Conservation (phyloP, 345 rosid species). For the Lagerstroemia speciosa region DNA sequence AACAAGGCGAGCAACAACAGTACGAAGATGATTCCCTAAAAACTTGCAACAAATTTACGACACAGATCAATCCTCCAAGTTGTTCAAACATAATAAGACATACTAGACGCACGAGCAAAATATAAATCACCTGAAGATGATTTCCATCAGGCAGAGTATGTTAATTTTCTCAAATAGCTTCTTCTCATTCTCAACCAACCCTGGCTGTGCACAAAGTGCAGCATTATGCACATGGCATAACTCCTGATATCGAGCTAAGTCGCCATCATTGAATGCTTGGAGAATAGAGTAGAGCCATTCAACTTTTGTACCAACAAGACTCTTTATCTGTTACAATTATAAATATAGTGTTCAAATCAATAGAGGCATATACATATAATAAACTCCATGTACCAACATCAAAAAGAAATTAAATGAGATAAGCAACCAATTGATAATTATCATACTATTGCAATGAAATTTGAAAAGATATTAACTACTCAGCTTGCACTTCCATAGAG, state of each 20-base stretch:
- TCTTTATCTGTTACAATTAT: conserved; percentile 56
- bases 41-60: not conserved
- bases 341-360: not conserved
- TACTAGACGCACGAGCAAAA: not conserved
- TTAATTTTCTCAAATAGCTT: conserved; percentile 91
- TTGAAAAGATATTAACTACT: no score
- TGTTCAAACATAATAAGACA: not conserved
- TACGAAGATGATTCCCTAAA: not conserved
- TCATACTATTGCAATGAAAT: no score
- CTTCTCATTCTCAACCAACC: conserved; percentile 82
- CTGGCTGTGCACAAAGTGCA: conserved; percentile 82
- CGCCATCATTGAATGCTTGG: conserved; percentile 86
- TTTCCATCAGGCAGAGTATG: conserved; percentile 95
- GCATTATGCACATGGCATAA: conserved; percentile 76
- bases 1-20: not conserved
- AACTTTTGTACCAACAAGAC: conserved; percentile 78
- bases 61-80: not conserved
- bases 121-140: conserved; percentile 76
- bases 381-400: conserved; percentile 10
- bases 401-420: not conserved
- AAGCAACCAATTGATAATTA: not conserved
- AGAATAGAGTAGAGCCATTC: conserved; percentile 97
- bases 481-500: no score
- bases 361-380: not conserved
- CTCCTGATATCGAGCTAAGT: conserved; percentile 78